Base-by-base conservation (phyloP, 176 grass and related monocot species). In the Cenchrus purpureus region DNA sequence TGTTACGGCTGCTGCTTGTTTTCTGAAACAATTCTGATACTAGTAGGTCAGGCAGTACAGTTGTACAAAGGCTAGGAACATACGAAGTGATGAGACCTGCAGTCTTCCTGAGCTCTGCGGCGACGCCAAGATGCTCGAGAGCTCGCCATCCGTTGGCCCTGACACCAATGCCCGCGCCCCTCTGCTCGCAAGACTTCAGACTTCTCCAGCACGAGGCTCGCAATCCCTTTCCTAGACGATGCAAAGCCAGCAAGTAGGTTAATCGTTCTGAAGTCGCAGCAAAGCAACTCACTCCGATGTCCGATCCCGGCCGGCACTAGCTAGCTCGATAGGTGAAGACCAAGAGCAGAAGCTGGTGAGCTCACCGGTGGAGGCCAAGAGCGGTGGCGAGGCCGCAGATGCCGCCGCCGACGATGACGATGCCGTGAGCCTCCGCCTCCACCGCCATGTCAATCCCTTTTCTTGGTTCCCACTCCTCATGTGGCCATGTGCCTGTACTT, bases 361-460 rank as follows among this genome's bases (percentile, higher is more conserved):
- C 45, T 72, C 56, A 75, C 59, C 72, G 60, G 61, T 86, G 90
- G 50, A 92, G 86, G 37, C 57, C 84, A 11, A 92, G 84, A 15
- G 91, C 55, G 9, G 88, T 78, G 85, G 87, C 87, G 8, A 92
- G 87, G 44, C 87, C 91, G 49, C 87, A 65, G 77, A 92, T 87
- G 55, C 91, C 87, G 16, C 79, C 87, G n/a, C 91, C 84, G 53
- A 84, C 74, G 77, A 89, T 89, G 19, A 92, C 83, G 48, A 87
- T 76, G 65, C 82, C 62, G n/a, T 84, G 84, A 8, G 50, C 15
- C 79, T 77, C 83, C 20, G 17, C 14, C 53, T 53, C 51, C 51
- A 0, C 44, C 44, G 44, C 44, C 44, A 45, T 45, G 44, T 45
- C 44, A 0, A 45, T 45, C 34, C 34, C 34, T 3, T 34, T 34